A percentile compares a stretch with the other conserved stretches of the same genome.
Evolutionary conservation across 208 protist genomes (phyloP).

Genomic region (Balamuthia mandrillaris): DNA sequence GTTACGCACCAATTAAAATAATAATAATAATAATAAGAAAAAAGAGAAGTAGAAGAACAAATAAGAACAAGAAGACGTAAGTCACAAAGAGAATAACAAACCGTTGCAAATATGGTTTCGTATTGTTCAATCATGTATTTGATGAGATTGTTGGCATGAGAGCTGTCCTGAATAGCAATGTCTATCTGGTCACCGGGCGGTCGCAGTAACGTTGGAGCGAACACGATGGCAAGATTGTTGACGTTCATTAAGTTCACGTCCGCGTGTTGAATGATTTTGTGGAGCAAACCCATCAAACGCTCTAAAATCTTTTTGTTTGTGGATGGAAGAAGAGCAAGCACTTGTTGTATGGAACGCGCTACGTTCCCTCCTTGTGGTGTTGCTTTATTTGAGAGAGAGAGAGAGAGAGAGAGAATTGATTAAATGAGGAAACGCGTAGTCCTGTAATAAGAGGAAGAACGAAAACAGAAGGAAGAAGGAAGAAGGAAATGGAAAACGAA

Average conservation of each 20-base stretch:
- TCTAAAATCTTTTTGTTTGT: not conserved
- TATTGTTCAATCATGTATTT: not conserved
- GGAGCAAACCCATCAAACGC: conserved; percentile 8
- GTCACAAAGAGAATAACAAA: not conserved
- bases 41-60: not conserved
- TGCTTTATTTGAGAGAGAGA: too few species aligned
- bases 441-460: not conserved
- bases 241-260: not conserved
- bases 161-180: not conserved
- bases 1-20: too few species aligned
- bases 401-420: not conserved
- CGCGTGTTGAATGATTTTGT: not conserved
- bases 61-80: not conserved
- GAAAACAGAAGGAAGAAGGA: not conserved
- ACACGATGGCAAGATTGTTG: conserved; percentile 16
- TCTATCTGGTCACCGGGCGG: not conserved
- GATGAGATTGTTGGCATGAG: not conserved
- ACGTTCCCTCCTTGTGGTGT: too few species aligned
- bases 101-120: not conserved
- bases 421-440: too few species aligned
- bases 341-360: not conserved
- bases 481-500: not conserved
- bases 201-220: conserved; percentile 1
- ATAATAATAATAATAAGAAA: not conserved
- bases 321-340: not conserved